These are phyloP conservation scores for Paxillus ammoniavirescens DNA, from an alignment of 768 basidiomycete genomes.

Conservation along the genomic window DNA sequence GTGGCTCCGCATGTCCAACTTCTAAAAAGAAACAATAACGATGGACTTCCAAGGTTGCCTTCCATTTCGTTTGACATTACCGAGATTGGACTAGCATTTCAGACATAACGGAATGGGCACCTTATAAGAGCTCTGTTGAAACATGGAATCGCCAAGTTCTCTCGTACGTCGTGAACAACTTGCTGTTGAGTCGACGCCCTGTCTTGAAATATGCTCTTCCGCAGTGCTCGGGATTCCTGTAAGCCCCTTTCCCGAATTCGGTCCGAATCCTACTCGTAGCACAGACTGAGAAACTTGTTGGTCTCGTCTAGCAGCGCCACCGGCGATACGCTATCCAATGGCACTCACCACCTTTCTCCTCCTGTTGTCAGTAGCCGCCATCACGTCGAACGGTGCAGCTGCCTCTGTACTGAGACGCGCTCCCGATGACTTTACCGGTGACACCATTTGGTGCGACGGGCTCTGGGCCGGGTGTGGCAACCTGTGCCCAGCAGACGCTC, in stretches of 20 bases:
- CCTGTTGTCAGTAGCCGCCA: neutral
- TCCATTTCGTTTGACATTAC: neutral
- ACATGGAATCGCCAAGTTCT: neutral
- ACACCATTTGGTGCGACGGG: conserved; percentile 7
- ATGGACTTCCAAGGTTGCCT: neutral
- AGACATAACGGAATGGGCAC: neutral
- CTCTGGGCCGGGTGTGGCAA: conserved; percentile 9
- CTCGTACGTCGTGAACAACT: neutral
- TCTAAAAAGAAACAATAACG: neutral
- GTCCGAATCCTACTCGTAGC: too few relatives aligned
- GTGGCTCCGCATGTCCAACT: neutral
- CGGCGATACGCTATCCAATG: neutral
- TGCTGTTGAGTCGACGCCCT: too few relatives aligned
- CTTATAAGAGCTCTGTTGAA: neutral
- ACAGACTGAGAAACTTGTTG: too few relatives aligned
- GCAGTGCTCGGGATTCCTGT: too few relatives aligned
- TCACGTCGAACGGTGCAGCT: neutral
- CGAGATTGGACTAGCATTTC: neutral
- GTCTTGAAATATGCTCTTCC: too few relatives aligned
- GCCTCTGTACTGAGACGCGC: neutral
- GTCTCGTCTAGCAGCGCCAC: too few relatives aligned
- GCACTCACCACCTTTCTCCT: neutral
- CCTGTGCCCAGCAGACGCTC: conserved; percentile 1
- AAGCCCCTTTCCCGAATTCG: too few relatives aligned
- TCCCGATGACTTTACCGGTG: neutral